These are phyloP conservation scores for Marsdenia floribunda DNA, from an alignment of 257 asterid species.

Conservation along the genomic window DNA sequence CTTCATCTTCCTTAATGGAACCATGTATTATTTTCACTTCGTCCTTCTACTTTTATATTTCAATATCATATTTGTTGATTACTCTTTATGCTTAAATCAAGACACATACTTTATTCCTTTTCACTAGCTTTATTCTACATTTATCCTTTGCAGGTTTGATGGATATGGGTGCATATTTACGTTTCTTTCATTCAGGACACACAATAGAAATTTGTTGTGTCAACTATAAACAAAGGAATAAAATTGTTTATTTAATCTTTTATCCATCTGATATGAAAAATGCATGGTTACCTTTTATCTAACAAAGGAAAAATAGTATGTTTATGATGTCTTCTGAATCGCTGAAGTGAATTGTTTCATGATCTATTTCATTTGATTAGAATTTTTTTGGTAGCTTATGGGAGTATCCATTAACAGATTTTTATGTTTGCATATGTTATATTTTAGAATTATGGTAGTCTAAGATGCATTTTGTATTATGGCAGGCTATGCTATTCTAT, in stretches of 20 bases:
- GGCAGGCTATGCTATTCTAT: too few species aligned
- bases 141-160: slow-evolving; percentile 75
- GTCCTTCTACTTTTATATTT: too few species aligned
- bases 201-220: not conserved
- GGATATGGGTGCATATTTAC: slow-evolving; percentile 85
- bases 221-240: not conserved
- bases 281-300: not conserved
- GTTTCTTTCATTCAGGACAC: not conserved
- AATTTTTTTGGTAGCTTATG: not conserved
- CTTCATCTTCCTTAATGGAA: slow-evolving; percentile 3
- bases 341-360: not conserved
- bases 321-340: not conserved
- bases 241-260: not conserved
- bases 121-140: slow-evolving; percentile 21
- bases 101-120: not conserved
- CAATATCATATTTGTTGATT: not conserved
- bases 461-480: too few species aligned
- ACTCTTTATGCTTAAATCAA: not conserved
- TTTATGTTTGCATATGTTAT: too few species aligned
- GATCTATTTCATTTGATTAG: not conserved
- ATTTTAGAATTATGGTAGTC: too few species aligned
- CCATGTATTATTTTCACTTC: not conserved
- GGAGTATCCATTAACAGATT: too few species aligned
- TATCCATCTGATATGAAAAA: not conserved
- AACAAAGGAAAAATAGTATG: not conserved